phyloP scores from a whole-genome alignment of 495 filamentous ascomycete species.

The Venustampulla echinocandica region DNA sequence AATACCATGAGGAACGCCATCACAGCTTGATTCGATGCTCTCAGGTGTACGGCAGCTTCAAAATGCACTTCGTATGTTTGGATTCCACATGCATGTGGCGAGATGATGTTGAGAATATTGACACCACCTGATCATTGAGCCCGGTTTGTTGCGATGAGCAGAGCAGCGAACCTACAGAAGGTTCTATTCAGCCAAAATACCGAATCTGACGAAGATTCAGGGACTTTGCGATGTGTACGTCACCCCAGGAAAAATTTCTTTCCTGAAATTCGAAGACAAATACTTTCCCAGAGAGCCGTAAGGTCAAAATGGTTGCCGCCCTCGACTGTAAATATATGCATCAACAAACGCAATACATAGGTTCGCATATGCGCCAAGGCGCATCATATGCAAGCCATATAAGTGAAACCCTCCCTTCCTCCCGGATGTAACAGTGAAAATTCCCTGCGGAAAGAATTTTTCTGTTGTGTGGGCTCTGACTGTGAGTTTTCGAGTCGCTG shows the following conservation, averaged over 20 bases:
- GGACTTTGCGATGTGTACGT: too few species aligned
- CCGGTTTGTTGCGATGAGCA: not conserved
- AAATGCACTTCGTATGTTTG: slow-evolving; percentile 1
- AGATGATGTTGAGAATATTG: not conserved
- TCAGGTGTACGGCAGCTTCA: not conserved
- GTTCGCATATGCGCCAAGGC: not conserved
- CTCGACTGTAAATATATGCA: not conserved
- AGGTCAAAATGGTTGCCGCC: not conserved
- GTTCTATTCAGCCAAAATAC: too few species aligned
- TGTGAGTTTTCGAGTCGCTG: not conserved
- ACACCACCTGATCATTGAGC: not conserved
- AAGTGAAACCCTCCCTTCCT: not conserved
- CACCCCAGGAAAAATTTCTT: too few species aligned
- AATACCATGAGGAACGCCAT: not conserved
- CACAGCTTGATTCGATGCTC: not conserved
- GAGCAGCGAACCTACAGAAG: too few species aligned
- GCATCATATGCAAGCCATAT: not conserved
- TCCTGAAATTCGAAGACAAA: too few species aligned
- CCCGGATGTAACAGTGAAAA: not conserved
- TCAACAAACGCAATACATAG: not conserved
- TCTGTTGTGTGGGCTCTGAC: not conserved
- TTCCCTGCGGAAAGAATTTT: not conserved
- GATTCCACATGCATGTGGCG: not conserved
- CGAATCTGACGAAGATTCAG: too few species aligned
- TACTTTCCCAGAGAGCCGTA: too few species aligned